These are phyloP conservation scores for Cochlearia excelsa DNA, from an alignment of 345 rosid species.

Conservation along the genomic window DNA sequence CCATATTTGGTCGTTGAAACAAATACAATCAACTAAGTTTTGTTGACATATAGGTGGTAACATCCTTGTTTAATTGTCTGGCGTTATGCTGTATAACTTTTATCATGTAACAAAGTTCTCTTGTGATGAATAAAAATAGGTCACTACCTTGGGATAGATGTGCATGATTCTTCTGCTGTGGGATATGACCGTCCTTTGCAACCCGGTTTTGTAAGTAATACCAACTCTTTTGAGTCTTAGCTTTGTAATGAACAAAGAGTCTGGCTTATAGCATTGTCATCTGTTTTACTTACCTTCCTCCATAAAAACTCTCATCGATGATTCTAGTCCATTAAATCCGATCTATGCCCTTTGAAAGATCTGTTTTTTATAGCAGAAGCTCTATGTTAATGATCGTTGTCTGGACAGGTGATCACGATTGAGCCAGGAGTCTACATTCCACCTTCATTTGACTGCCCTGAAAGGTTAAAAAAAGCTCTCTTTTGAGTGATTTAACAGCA, in stretches of 20 bases:
- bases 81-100: constrained; percentile 4
- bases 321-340: constrained; percentile 1
- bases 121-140: constrained; percentile 48
- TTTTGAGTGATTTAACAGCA: neutral
- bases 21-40: constrained; percentile 5
- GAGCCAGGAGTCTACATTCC: constrained; percentile 97
- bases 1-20: constrained; percentile 6
- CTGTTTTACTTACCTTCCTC: neutral
- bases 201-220: constrained; percentile 86
- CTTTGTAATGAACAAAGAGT: neutral
- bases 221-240: constrained; percentile 15
- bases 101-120: constrained; percentile 20
- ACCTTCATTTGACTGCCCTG: constrained; percentile 50
- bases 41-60: neutral
- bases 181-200: constrained; percentile 68
- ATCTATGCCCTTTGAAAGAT: neutral
- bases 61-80: neutral
- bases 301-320: constrained; percentile 6
- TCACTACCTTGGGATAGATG: constrained; percentile 98
- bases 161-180: constrained; percentile 79
- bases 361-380: neutral
- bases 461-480: constrained; percentile 47
- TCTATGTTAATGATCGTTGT: neutral
- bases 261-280: constrained; percentile 2
- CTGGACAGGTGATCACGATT: constrained; percentile 82